Base-by-base conservation (phyloP, 192 early-diverging fungal species). In the Linnemannia elongata region DNA sequence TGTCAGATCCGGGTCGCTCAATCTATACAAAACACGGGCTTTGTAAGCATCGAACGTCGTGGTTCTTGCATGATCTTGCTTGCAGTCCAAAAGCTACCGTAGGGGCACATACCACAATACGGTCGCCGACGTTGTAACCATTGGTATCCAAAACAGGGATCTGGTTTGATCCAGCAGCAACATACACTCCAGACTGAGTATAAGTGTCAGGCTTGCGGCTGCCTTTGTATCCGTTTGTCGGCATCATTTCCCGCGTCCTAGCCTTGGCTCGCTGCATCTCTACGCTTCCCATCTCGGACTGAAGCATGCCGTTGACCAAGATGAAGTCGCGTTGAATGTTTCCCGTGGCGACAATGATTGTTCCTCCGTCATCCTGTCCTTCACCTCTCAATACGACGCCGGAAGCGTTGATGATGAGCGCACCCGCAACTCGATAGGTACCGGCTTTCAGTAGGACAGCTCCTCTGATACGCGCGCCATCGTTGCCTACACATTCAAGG, bases 271-370 rank as follows among this genome's bases (percentile, higher is more conserved):
- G 75, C 63, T 87, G 85, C 38, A 45, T 81, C 52, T 78, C 79
- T 6, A 78, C 76, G 1, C 45, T 35, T 24, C 85, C 85, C 85
- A 87, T 87, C 20, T 81, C 76, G 2, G 85, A 81, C 44, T 63
- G 35, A 1, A 87, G 76, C 80, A 87, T 87, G 6, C 85, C 80
- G 39, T 87, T 81, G 44, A 87, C 85, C 5, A 87, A 55, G 36
- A 87, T 81, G 41, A 87, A 87, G 52, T 87, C 85, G 4, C 85
- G 75, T 27, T 87, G 85, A 38, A 87, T 87, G 27, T 80, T 77
- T 44, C 85, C 85, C 12, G 85, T 87, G 3, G 85, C 85, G 3
- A 87, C 44, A 27, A 87, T 72, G 5, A 75, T 69, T 10, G 85
- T 87, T 36, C 85, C 85, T 20, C 70, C 10, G 1, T 78, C 72